Evolutionary conservation across 371 early-diverging fungal genomes (phyloP).

Genomic region (Rhizomucor miehei): DNA sequence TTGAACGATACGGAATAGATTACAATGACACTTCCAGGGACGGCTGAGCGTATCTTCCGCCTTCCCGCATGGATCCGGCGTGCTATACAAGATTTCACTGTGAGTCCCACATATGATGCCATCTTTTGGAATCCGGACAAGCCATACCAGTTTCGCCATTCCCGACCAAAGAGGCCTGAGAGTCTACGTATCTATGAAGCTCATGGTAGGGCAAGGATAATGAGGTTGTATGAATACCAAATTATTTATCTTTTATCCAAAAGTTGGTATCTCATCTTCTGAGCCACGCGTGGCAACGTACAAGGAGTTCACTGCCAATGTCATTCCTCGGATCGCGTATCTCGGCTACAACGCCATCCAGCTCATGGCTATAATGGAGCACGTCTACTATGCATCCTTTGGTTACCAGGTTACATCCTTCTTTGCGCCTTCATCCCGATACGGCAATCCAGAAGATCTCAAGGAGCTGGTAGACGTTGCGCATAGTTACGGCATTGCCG

Average conservation of each 20-base stretch:
- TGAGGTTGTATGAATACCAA: too few relatives aligned
- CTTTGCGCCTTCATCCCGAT: conserved; percentile 89
- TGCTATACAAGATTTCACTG: conserved; percentile 82
- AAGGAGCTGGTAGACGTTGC: conserved; percentile 91
- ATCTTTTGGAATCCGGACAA: conserved; percentile 91
- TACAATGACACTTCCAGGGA: conserved; percentile 61
- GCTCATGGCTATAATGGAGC: conserved; percentile 98
- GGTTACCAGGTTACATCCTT: conserved; percentile 97
- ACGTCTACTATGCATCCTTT: conserved; percentile 97
- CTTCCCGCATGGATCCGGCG: conserved; percentile 88
- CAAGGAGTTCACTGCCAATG: conserved; percentile 81
- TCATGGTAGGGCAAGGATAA: conserved; percentile 62
- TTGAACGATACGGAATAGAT: conserved; percentile 59
- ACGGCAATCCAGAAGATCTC: conserved; percentile 89
- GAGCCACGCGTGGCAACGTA: conserved; percentile 83
- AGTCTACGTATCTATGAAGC: conserved; percentile 89
- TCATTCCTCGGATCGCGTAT: conserved; percentile 84
- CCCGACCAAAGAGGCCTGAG: conserved; percentile 61
- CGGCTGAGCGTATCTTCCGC: conserved; percentile 83
- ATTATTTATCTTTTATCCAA: not conserved
- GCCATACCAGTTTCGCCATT: conserved; percentile 72
- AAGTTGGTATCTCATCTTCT: conserved; percentile 88
- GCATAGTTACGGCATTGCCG: conserved; percentile 83
- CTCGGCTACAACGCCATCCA: conserved; percentile 95
- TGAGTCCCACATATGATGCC: conserved; percentile 82